phyloP scores from a whole-genome alignment of 805 yeast genomes.

The Candida maltosa region DNA sequence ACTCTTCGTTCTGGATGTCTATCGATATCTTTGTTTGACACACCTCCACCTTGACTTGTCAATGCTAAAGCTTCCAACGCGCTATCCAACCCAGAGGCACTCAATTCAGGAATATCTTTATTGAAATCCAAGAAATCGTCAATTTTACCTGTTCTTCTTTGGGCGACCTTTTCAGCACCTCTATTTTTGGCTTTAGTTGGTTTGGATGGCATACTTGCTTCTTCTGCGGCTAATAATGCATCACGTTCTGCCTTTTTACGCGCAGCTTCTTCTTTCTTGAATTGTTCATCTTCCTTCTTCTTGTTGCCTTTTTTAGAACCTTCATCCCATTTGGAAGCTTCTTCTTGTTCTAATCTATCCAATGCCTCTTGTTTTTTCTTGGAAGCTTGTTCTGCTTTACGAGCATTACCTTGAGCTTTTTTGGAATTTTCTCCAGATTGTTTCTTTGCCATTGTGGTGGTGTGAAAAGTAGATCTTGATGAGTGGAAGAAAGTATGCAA shows the following conservation, averaged over 20 bases:
- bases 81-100: slow-evolving; percentile 73
- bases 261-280: slow-evolving; percentile 72
- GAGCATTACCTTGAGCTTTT: slow-evolving; percentile 63
- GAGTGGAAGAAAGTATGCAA: neutral
- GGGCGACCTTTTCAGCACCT: slow-evolving; percentile 67
- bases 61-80: slow-evolving; percentile 77
- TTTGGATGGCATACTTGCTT: slow-evolving; percentile 58
- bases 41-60: slow-evolving; percentile 55
- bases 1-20: slow-evolving; percentile 88
- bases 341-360: slow-evolving; percentile 46
- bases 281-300: slow-evolving; percentile 67
- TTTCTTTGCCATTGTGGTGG: slow-evolving; percentile 45
- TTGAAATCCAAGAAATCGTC: slow-evolving; percentile 64
- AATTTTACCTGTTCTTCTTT: slow-evolving; percentile 56
- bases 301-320: slow-evolving; percentile 68
- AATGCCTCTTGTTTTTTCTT: slow-evolving; percentile 53
- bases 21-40: slow-evolving; percentile 61
- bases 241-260: slow-evolving; percentile 83
- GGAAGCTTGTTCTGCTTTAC: slow-evolving; percentile 62
- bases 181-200: slow-evolving; percentile 52
- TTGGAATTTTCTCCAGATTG: slow-evolving; percentile 48
- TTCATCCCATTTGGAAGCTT: slow-evolving; percentile 64
- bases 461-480: neutral
- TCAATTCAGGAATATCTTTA: slow-evolving; percentile 45
- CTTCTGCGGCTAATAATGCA: slow-evolving; percentile 60